Percentiles rank a stretch among this genome's conserved stretches.
These are phyloP conservation scores for Scopulariopsis brevicaulis DNA, from an alignment of 2,329 filamentous ascomycete genomes.

Conservation along the genomic window DNA sequence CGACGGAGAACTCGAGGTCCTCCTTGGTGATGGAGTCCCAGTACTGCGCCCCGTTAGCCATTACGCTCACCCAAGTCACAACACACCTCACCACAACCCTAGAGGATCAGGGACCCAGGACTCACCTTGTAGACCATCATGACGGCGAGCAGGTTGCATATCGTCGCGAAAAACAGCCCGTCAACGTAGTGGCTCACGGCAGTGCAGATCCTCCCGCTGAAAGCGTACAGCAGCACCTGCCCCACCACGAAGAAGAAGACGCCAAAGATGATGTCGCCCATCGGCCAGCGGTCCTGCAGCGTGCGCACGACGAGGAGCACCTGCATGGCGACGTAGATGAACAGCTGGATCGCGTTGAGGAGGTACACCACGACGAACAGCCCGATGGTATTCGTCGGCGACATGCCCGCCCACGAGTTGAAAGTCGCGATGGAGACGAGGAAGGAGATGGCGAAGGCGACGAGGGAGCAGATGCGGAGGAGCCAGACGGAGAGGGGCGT, in stretches of 20 bases:
- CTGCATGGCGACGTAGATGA: constrained; percentile 81
- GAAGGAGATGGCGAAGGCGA: constrained; percentile 78
- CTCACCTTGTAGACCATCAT: constrained; percentile 99
- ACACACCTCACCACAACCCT: neutral
- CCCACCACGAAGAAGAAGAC: constrained; percentile 85
- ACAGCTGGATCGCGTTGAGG: constrained; percentile 75
- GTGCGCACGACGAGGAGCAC: constrained; percentile 80
- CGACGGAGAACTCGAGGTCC: constrained; percentile 95
- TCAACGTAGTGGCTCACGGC: constrained; percentile 86
- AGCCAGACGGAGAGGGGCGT: constrained; percentile 92
- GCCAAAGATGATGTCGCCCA: constrained; percentile 85
- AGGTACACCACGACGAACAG: constrained; percentile 89
- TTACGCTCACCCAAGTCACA: neutral
- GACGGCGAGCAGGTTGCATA: constrained; percentile 85
- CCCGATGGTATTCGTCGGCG: constrained; percentile 75
- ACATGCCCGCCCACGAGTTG: constrained; percentile 78
- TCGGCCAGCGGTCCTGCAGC: constrained; percentile 87
- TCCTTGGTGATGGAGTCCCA: constrained; percentile 99
- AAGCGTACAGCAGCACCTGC: constrained; percentile 85
- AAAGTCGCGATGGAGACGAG: constrained; percentile 86
- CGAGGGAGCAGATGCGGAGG: constrained; percentile 63
- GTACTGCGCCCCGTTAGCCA: constrained; percentile 47
- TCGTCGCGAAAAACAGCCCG: constrained; percentile 85
- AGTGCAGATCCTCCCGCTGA: constrained; percentile 76
- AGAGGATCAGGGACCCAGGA: neutral